phyloP scores from a whole-genome alignment of 345 rosid genomes.

The Hypericum perforatum region DNA sequence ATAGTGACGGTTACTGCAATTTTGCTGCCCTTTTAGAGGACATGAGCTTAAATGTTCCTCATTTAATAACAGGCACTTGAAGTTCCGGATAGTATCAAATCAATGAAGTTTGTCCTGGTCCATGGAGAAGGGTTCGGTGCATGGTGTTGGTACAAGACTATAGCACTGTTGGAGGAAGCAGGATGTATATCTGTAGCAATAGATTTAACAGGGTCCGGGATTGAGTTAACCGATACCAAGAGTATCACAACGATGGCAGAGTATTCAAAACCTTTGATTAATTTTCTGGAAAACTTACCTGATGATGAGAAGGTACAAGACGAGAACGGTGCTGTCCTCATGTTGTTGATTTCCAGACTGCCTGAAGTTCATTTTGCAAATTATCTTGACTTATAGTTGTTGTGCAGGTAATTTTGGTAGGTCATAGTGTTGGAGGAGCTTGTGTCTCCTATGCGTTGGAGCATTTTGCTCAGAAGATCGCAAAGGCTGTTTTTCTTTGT shows the following conservation, averaged over 20 bases:
- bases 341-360: neutral
- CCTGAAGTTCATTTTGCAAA: neutral
- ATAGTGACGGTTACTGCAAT: too few relatives aligned
- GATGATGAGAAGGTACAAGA: conserved; percentile 78
- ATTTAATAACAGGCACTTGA: conserved; percentile 45
- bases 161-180: conserved; percentile 75
- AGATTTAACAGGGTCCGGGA: conserved; percentile 84
- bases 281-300: conserved; percentile 50
- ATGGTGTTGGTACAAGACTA: conserved; percentile 96
- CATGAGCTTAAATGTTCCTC: too few relatives aligned
- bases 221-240: conserved; percentile 58
- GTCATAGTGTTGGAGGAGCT: conserved; percentile 91
- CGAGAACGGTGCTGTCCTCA: neutral
- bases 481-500: conserved; percentile 75
- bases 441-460: conserved; percentile 79
- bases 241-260: conserved; percentile 59
- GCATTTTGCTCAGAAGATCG: conserved; percentile 59
- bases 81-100: conserved; percentile 47
- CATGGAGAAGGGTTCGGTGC: conserved; percentile 99
- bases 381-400: neutral
- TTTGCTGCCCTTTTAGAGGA: too few relatives aligned
- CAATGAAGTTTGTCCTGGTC: conserved; percentile 52
- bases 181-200: conserved; percentile 62
- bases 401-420: conserved; percentile 71
- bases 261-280: conserved; percentile 69